Evolutionary conservation across 225 moss, liverwort and hornwort genomes (phyloP).

Genomic region (Physcomitrium patens): DNA sequence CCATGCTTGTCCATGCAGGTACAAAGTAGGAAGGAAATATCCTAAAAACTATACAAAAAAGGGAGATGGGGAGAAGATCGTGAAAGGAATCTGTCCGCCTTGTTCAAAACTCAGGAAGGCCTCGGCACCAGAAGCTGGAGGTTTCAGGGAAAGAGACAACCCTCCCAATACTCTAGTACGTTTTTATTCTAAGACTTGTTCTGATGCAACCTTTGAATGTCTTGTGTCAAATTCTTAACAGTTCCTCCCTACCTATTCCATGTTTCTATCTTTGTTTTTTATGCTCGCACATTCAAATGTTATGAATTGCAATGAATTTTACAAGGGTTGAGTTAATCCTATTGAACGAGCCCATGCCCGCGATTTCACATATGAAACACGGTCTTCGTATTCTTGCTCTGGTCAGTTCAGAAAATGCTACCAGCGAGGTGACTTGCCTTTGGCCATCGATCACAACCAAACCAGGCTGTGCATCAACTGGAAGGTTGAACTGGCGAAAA

Average conservation of each 20-base stretch:
- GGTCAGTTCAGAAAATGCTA: conserved; percentile 84
- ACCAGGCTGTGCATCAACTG: conserved; percentile 76
- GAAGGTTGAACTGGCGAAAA: conserved; percentile 81
- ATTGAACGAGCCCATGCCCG: too few relatives aligned
- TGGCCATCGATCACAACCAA: conserved; percentile 73
- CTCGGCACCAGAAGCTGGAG: conserved; percentile 46
- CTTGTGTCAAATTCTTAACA: too few relatives aligned
- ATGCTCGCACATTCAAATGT: too few relatives aligned
- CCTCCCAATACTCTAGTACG: conserved; percentile 83
- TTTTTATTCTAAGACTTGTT: not conserved
- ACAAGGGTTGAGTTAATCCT: too few relatives aligned
- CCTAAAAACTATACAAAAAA: conserved; percentile 77
- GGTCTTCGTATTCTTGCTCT: too few relatives aligned
- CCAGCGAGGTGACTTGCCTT: conserved; percentile 82
- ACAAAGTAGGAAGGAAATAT: conserved; percentile 63
- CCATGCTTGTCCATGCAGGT: conserved; percentile 34
- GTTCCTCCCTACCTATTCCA: too few relatives aligned
- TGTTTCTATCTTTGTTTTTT: too few relatives aligned
- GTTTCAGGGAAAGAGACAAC: conserved; percentile 79
- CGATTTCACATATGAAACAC: too few relatives aligned
- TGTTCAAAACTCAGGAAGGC: conserved; percentile 46
- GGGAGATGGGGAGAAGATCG: conserved; percentile 78
- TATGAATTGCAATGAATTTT: too few relatives aligned
- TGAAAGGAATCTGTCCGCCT: conserved; percentile 60
- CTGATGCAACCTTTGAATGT: too few relatives aligned